A percentile compares a stretch with the other conserved stretches of the same genome.
These are phyloP conservation scores for Tricholoma sp. DNA, from an alignment of 768 basidiomycete genomes.

Conservation along the genomic window DNA sequence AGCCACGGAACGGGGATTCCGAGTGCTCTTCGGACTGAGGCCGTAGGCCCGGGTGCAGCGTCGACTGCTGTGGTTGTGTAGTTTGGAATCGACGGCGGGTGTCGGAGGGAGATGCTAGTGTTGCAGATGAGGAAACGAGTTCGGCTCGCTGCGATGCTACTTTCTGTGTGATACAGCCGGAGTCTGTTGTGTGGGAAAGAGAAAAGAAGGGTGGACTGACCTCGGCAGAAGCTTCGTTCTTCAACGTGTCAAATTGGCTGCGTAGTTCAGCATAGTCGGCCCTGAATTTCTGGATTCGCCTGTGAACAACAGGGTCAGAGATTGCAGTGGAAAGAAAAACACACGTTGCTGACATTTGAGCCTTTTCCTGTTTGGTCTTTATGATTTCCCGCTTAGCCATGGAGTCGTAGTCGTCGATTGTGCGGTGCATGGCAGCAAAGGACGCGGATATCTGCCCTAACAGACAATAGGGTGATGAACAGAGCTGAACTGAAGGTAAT, in stretches of 20 bases:
- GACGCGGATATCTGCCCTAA: conserved; percentile 98
- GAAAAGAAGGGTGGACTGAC: conserved; percentile 24
- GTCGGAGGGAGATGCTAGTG: conserved; percentile 43
- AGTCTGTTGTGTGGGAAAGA: neutral
- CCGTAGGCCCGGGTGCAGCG: conserved; percentile 50
- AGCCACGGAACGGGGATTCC: conserved; percentile 80
- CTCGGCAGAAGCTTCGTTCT: conserved; percentile 49
- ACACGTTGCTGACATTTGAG: conserved; percentile 60
- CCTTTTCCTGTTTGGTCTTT: conserved; percentile 95
- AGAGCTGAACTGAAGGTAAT: neutral
- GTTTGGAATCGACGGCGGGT: conserved; percentile 64
- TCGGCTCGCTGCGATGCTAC: conserved; percentile 57
- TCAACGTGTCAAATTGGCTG: conserved; percentile 75
- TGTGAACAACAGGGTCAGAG: conserved; percentile 23
- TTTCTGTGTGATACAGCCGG: conserved; percentile 35
- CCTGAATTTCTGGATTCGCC: conserved; percentile 91
- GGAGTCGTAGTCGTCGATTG: conserved; percentile 95
- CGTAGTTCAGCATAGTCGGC: conserved; percentile 82
- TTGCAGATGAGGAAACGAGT: conserved; percentile 47
- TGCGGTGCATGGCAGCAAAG: conserved; percentile 88
- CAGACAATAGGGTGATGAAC: conserved; percentile 18
- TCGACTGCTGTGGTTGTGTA: conserved; percentile 37
- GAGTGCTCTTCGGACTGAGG: conserved; percentile 48
- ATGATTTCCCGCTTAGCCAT: conserved; percentile 97
- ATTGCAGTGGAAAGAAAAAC: conserved; percentile 1